These are phyloP conservation scores for Magnolia kwangsiensis DNA, from an alignment of 164 flowering plant genomes.

Conservation along the genomic window DNA sequence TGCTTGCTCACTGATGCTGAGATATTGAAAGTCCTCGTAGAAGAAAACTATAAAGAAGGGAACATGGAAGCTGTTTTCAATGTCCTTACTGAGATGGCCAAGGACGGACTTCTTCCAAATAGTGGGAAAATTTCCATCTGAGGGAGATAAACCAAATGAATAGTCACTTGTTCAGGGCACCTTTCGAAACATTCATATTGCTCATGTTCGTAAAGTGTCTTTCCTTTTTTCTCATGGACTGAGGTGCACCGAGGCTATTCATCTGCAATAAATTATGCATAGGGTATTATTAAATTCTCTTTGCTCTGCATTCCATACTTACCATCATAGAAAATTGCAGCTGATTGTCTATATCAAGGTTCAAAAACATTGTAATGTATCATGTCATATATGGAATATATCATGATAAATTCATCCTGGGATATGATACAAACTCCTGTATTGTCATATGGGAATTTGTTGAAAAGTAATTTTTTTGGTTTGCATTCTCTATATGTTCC, in stretches of 20 bases:
- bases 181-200: neutral
- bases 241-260: neutral
- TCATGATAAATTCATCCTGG: neutral
- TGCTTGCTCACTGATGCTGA: constrained; percentile 64
- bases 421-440: neutral
- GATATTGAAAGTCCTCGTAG: constrained; percentile 62
- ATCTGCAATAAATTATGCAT: neutral
- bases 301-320: neutral
- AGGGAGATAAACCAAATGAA: constrained; percentile 2
- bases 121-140: constrained; percentile 28
- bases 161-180: neutral
- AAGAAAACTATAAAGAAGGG: constrained; percentile 75
- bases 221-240: neutral
- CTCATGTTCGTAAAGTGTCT: neutral
- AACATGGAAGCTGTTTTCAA: constrained; percentile 65
- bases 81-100: constrained; percentile 71
- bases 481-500: neutral
- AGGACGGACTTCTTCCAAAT: constrained; percentile 76
- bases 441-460: neutral
- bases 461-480: neutral
- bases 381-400: neutral
- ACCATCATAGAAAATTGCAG: neutral
- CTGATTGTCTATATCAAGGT: neutral
- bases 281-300: neutral
- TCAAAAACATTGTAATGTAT: neutral